A percentile compares a stretch with the other conserved stretches of the same genome.
Evolutionary conservation across 2,329 filamentous ascomycete species (phyloP).

Genomic region (Cercospora zeae-maydis): DNA sequence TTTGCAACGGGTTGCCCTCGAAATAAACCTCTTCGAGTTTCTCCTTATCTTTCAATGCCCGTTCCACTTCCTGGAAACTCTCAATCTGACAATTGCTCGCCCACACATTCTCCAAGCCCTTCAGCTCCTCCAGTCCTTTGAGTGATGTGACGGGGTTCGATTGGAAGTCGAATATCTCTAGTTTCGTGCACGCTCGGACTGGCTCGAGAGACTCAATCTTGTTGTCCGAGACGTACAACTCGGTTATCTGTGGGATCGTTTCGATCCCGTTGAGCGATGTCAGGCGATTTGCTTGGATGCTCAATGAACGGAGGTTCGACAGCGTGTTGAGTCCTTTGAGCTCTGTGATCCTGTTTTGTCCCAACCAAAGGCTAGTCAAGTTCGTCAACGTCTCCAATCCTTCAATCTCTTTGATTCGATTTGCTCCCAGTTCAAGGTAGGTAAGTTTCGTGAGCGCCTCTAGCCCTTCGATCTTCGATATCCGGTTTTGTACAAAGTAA

Average conservation of each 20-base stretch:
- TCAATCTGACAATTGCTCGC: slow-evolving; percentile 80
- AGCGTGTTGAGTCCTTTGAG: slow-evolving; percentile 73
- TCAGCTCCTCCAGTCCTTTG: slow-evolving; percentile 64
- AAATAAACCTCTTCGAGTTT: slow-evolving; percentile 88
- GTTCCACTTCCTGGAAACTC: slow-evolving; percentile 80
- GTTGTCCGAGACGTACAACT: slow-evolving; percentile 95
- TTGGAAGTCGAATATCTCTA: slow-evolving; percentile 82
- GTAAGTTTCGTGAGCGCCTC: slow-evolving; percentile 69
- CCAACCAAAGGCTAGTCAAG: slow-evolving; percentile 88
- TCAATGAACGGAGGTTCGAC: slow-evolving; percentile 77
- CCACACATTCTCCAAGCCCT: slow-evolving; percentile 84
- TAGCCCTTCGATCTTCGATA: slow-evolving; percentile 79
- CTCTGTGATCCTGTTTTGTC: slow-evolving; percentile 92
- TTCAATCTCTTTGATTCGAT: slow-evolving; percentile 83
- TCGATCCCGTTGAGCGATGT: slow-evolving; percentile 71
- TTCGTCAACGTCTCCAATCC: slow-evolving; percentile 74
- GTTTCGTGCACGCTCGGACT: slow-evolving; percentile 51
- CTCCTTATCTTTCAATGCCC: slow-evolving; percentile 72
- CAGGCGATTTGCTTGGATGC: slow-evolving; percentile 93
- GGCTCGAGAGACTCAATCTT: slow-evolving; percentile 74
- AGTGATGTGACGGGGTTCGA: slow-evolving; percentile 80
- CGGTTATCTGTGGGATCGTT: slow-evolving; percentile 73
- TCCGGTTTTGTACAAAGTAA: slow-evolving; percentile 94
- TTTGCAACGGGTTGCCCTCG: slow-evolving; percentile 88
- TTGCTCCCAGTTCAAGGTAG: slow-evolving; percentile 87